These are phyloP conservation scores for Gymnopus androsaceus DNA, from an alignment of 1,284 basidiomycete species.

Conservation along the genomic window DNA sequence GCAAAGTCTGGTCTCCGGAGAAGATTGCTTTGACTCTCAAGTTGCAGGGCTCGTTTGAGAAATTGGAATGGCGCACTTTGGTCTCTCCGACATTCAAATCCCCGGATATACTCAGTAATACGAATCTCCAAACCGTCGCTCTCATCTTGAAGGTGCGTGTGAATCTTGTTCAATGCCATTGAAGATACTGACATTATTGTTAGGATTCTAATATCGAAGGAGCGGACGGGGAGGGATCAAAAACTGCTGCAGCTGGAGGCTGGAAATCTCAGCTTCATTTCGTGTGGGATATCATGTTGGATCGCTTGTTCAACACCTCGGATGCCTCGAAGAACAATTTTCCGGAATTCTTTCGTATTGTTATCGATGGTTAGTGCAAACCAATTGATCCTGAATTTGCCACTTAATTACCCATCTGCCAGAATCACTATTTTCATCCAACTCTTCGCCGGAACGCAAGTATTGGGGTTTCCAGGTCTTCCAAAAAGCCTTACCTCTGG, in stretches of 20 bases:
- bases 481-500: constrained; percentile 74
- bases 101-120: constrained; percentile 62
- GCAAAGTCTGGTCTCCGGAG: constrained; percentile 80
- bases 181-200: neutral
- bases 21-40: constrained; percentile 82
- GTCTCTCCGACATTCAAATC: constrained; percentile 81
- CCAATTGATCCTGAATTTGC: constrained; percentile 2
- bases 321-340: constrained; percentile 63
- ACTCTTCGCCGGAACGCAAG: constrained; percentile 87
- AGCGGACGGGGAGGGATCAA: constrained; percentile 57
- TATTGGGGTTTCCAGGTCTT: constrained; percentile 97
- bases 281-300: constrained; percentile 86
- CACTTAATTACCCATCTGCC: constrained; percentile 11
- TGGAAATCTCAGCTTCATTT: constrained; percentile 95
- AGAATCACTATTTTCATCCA: constrained; percentile 88
- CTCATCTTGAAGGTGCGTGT: constrained; percentile 74
- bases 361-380: constrained; percentile 77
- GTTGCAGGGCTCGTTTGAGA: constrained; percentile 60
- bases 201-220: constrained; percentile 41
- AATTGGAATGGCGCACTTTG: constrained; percentile 70
- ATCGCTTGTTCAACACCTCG: constrained; percentile 64
- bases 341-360: constrained; percentile 87
- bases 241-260: constrained; percentile 51
- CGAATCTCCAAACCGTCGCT: constrained; percentile 77
- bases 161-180: no score